Evolutionary conservation across 2,329 filamentous ascomycete species (phyloP), one percentile per base, ranked within the genome.

Genomic region (Dendryphion nanum): DNA sequence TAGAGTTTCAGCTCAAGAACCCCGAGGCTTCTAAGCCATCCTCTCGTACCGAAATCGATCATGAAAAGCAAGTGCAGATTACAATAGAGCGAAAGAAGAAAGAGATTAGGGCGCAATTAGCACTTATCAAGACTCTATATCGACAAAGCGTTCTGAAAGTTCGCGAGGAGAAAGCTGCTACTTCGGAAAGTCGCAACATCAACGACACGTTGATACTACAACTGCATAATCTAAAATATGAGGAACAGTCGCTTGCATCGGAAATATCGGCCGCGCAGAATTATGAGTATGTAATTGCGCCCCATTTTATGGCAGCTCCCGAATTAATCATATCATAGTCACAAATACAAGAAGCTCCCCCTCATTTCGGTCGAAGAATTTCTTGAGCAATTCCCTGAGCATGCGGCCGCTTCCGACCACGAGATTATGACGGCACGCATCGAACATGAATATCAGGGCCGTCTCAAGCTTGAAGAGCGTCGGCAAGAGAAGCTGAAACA

Each of bases 171-270:
- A 97, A 97, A 65, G 76, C 85, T 37, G 75, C 81, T 52, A 97
- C 93, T 1, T 85, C 88, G 19, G 89, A 95, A 64, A 86, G 86
- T 33, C 82, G 90, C 33, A 86, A 91, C 55, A 89, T 95, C 67
- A 89, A 97, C 48, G 93, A 98, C 63, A 81, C 84, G 34, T 75
- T 98, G 44, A 90, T 97, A 62, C 76, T 98, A 24, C 87, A 95
- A 59, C 76, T 98, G 38, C 91, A 97, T 68, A 98, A 98, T 59
- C 72, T 98, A 6, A 94, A 93, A 65, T 98, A 98, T 61, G 91
- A 98, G 67, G 90, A 97, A 70, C 77, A 88, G 38, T 89, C 96
- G 66, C 72, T 98, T 38, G 82, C 86, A 48, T 87, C 87, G 33
- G 93, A 98, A 68, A 97, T 98, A 44, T 74, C 80, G 1, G 89